Base-by-base conservation (phyloP, 1,284 basidiomycete genomes). In the Volvariella surrecta region DNA sequence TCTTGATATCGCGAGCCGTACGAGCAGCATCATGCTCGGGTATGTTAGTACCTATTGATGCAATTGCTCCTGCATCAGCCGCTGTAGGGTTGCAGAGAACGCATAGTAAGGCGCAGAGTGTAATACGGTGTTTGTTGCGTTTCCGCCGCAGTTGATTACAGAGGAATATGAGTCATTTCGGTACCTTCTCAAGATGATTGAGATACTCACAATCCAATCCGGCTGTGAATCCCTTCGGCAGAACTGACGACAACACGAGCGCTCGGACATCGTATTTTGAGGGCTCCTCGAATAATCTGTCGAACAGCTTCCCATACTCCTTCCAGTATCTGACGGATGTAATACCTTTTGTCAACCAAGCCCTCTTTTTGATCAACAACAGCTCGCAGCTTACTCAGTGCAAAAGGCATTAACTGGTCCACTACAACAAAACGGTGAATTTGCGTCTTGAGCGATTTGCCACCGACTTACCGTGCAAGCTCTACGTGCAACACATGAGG, bases 321-420 rank as follows among this genome's bases (percentile, higher is more conserved):
- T 60, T 61, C 87, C 88, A 92, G 57, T 84, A 81, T 38, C 85
- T 89, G 48, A n/a, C 15, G 30, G 15, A 31, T 15, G 9, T 31
- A 31, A 15, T 15, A 9, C 15, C 9, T 9, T 15, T 31, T 31
- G 30, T 31, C 30, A 31, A 15, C 9, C 15, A 31, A 31, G 15
- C 30, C 9, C n/a, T n/a, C n/a, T n/a, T 31, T 15, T 31, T 15
- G 17, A 20, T 40, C 19, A 45, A 9, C 3, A 11, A 15, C 18
- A 17, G 20, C 22, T 30, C 28, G 16, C 28, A 28, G 22, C 53
- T 48, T 44, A 82, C 78, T 74, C 70, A 45, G 73, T 67, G 40
- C 71, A 68, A 59, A 89, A 88, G 0, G 88, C 84, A 55, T 91
- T 91, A 16, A 89, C 81, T 0, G 88, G 87, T 1, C 65, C 61